Conservation (phyloP, 129 eudicot genomes). For the Flaveria robusta region DNA sequence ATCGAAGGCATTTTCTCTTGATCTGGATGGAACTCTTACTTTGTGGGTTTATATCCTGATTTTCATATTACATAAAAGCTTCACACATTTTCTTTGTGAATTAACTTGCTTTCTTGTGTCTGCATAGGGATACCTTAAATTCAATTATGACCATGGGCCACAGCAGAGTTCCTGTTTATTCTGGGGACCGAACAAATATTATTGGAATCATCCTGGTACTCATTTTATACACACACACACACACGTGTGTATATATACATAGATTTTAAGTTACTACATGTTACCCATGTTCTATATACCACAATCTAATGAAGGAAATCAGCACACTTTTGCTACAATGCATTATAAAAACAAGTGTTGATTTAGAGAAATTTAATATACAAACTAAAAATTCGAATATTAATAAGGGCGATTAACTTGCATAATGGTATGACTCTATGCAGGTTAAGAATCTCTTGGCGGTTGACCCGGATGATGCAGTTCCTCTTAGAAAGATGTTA, state of each 20-base stretch:
- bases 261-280: not conserved
- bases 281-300: slow-evolving; percentile 16
- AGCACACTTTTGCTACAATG: not conserved
- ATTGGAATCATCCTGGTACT: slow-evolving; percentile 89
- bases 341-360: slow-evolving; percentile 8
- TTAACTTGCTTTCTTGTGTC: slow-evolving; percentile 21
- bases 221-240: not conserved
- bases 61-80: slow-evolving; percentile 9
- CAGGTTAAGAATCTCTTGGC: slow-evolving; percentile 93
- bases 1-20: slow-evolving; percentile 96
- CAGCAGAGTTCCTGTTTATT: slow-evolving; percentile 95
- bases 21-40: slow-evolving; percentile 94
- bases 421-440: slow-evolving; percentile 18
- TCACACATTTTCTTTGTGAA: slow-evolving; percentile 5
- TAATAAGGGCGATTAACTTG: slow-evolving; percentile 8
- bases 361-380: not conserved
- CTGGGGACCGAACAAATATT: slow-evolving; percentile 64
- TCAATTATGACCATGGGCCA: slow-evolving; percentile 96
- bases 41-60: slow-evolving; percentile 60
- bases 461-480: slow-evolving; percentile 82
- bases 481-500: slow-evolving; percentile 87
- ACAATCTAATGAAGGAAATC: not conserved
- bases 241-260: not conserved
- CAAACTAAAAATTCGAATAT: not conserved
- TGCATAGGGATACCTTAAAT: slow-evolving; percentile 89